A percentile compares a stretch with the other conserved stretches of the same genome.
phyloP scores from a whole-genome alignment of 1,284 basidiomycete species.

The Malassezia furfur region DNA sequence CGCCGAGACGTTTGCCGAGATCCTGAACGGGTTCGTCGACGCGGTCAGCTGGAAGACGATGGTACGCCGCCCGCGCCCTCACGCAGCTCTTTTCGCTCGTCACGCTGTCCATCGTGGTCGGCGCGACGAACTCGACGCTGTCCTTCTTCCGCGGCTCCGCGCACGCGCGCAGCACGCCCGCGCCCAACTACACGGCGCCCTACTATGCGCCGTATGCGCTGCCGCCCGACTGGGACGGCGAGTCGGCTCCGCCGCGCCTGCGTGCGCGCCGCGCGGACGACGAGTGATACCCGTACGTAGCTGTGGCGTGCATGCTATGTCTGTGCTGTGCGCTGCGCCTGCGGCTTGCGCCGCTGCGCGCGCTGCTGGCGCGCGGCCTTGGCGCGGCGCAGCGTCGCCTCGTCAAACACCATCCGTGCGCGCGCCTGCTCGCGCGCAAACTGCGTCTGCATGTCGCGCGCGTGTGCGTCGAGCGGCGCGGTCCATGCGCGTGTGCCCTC shows the following conservation, averaged over 20 bases:
- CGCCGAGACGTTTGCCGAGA: constrained; percentile 88
- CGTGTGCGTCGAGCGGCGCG: background rate
- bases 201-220: constrained; percentile 2
- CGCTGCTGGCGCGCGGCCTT: constrained; percentile 19
- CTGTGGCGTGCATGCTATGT: background rate
- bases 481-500: background rate
- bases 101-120: constrained; percentile 36
- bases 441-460: constrained; percentile 11
- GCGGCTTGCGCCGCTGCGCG: constrained; percentile 16
- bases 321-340: background rate
- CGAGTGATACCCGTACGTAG: background rate
- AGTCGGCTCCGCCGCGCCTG: background rate
- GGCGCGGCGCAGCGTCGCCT: constrained; percentile 26
- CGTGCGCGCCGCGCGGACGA: background rate
- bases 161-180: background rate
- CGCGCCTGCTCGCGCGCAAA: constrained; percentile 28
- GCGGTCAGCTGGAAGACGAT: constrained; percentile 94
- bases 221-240: constrained; percentile 9
- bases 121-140: constrained; percentile 41
- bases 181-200: background rate
- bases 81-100: constrained; percentile 32
- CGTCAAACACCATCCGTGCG: constrained; percentile 23
- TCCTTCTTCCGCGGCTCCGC: constrained; percentile 36
- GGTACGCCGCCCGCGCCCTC: constrained; percentile 52
- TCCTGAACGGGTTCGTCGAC: constrained; percentile 91